phyloP scores from a whole-genome alignment of 139 green algal species.

The Asterochloris sp. region DNA sequence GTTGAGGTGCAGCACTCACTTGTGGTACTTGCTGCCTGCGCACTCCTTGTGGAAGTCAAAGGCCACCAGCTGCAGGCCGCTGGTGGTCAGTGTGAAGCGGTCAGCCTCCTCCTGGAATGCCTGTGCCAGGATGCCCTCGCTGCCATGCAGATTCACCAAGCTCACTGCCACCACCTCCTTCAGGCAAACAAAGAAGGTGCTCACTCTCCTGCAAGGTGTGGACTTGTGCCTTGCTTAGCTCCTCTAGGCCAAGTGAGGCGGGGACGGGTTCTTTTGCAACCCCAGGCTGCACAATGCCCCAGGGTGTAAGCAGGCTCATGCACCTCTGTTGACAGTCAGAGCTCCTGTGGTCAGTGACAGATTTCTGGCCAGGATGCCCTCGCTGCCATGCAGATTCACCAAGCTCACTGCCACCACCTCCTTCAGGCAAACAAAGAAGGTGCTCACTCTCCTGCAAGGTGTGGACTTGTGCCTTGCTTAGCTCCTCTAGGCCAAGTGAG shows the following conservation, averaged over 20 bases:
- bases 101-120: constrained; percentile 44
- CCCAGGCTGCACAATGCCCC: too few relatives aligned
- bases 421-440: constrained; percentile 8
- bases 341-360: too few relatives aligned
- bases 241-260: too few relatives aligned
- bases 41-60: constrained; percentile 94
- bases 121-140: constrained; percentile 69
- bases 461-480: too few relatives aligned
- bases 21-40: constrained; percentile 64
- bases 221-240: too few relatives aligned
- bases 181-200: not conserved
- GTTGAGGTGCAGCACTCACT: constrained; percentile 9
- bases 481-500: too few relatives aligned
- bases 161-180: constrained; percentile 60
- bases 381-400: constrained; percentile 72
- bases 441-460: too few relatives aligned
- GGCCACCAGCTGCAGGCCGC: constrained; percentile 43
- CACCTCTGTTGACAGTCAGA: too few relatives aligned
- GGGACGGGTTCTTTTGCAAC: too few relatives aligned
- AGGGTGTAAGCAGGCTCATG: too few relatives aligned
- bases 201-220: too few relatives aligned
- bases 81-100: constrained; percentile 9
- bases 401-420: constrained; percentile 67
- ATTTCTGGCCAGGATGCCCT: constrained; percentile 49
- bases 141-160: constrained; percentile 76